Evolutionary conservation across 2,329 filamentous ascomycete genomes (phyloP), one percentile per base, ranked within the genome.

Genomic region (Trichoderma semiorbis): DNA sequence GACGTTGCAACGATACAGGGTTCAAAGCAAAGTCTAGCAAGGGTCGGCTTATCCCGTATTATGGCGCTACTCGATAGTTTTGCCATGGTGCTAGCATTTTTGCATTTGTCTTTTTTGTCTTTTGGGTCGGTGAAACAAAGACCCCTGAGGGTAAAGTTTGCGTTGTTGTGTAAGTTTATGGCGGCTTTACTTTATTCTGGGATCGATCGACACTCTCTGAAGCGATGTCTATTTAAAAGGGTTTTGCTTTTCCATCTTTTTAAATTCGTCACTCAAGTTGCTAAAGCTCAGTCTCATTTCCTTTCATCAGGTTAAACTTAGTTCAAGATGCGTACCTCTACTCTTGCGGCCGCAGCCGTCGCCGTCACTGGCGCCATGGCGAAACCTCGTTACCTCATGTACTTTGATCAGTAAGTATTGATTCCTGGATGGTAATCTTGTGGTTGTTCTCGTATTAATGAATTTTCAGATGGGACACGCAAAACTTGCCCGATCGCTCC

Each of bases 391-490:
- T 80, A 78, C 69, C 72, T 79, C 73, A 84, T 85, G 79, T 86
- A 86, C 74, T 83, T 83, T 75, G 85, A 86, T 74, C 73, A 85
- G 83, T 86, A 75, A 75, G 83, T 76, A 12, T 7, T 34, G 14
- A 10, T 14, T 28, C 7, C 14, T 11, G 26, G 2, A 5, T 47
- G 26, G 18, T 5, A 2, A 4, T 50, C 3, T 8, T n/a, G 34
- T 14, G 14, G 18, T n/a, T 16, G 5, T 10, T 39, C 10, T 24
- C 18, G 16, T 58, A 30, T 28, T 58, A 18, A 28, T 14, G 16
- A 1, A 1, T 21, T 21, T 28, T 1, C 5, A 86, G 84, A 77
- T 86, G 79, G 70, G 84, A 87, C 72, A 81, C 74, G 1, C 72
- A 73, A 3, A 77, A 74, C 14, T 77, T 85, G 0, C 85, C 81